Conservation (phyloP, 179 eudicot genomes). For the Corrigiola litoralis region DNA sequence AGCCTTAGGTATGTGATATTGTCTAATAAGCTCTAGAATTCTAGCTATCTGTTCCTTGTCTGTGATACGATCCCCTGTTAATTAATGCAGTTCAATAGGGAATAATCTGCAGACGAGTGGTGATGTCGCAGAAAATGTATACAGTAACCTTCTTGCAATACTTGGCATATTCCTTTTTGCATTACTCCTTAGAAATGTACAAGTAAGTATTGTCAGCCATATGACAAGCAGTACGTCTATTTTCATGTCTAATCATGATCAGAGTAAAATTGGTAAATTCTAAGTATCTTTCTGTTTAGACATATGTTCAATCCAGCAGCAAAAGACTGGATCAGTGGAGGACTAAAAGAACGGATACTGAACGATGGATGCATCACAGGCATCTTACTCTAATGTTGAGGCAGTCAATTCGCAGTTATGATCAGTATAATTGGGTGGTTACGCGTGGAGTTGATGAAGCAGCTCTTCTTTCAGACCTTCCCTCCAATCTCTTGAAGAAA, state of each 20-base stretch:
- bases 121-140: slow-evolving; percentile 51
- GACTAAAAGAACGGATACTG: slow-evolving; percentile 58
- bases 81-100: slow-evolving; percentile 49
- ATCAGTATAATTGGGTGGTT: slow-evolving; percentile 75
- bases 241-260: not conserved
- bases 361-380: slow-evolving; percentile 74
- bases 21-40: not conserved
- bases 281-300: slow-evolving; percentile 24
- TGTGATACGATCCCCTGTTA: not conserved
- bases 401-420: slow-evolving; percentile 52
- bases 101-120: slow-evolving; percentile 55
- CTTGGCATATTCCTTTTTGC: slow-evolving; percentile 62
- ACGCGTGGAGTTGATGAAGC: slow-evolving; percentile 70
- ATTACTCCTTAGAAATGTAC: slow-evolving; percentile 65
- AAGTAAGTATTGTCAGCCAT: slow-evolving; percentile 29
- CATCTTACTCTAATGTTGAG: slow-evolving; percentile 53
- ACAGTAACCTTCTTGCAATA: slow-evolving; percentile 44
- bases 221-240: not conserved
- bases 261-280: not conserved
- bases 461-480: slow-evolving; percentile 53
- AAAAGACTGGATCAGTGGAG: slow-evolving; percentile 63
- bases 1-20: slow-evolving; percentile 43
- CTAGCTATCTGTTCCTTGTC: not conserved
- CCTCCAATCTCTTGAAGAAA: slow-evolving; percentile 54
- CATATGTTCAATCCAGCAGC: slow-evolving; percentile 55